Percentiles rank a stretch among this genome's conserved stretches.
These are phyloP conservation scores for Millerago galiae DNA, from an alignment of 805 yeast species.

Conservation along the genomic window DNA sequence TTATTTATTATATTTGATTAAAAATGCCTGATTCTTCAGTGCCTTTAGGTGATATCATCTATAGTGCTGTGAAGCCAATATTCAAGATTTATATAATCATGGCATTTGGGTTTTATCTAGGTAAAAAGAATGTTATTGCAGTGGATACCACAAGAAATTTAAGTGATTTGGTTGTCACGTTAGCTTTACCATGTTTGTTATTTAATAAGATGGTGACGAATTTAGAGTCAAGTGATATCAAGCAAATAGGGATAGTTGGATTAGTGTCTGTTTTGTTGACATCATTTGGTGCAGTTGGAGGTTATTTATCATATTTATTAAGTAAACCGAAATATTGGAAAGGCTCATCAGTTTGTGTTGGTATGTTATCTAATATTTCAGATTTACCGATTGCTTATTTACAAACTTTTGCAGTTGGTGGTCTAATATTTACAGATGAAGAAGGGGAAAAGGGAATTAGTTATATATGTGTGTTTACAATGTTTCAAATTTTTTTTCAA, in stretches of 20 bases:
- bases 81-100: slow-evolving; percentile 69
- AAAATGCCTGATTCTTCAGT: neutral
- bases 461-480: slow-evolving; percentile 70
- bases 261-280: slow-evolving; percentile 46
- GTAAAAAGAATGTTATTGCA: slow-evolving; percentile 50
- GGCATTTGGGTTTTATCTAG: slow-evolving; percentile 56
- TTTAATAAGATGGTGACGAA: slow-evolving; percentile 57
- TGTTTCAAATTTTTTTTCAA: slow-evolving; percentile 52
- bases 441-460: slow-evolving; percentile 78
- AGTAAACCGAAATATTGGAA: slow-evolving; percentile 54
- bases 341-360: slow-evolving; percentile 66
- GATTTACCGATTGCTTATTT: slow-evolving; percentile 75
- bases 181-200: slow-evolving; percentile 61
- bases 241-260: slow-evolving; percentile 60
- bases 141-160: slow-evolving; percentile 59
- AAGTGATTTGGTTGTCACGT: slow-evolving; percentile 54
- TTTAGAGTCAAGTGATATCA: slow-evolving; percentile 57
- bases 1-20: too few species aligned
- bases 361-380: slow-evolving; percentile 66
- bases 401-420: slow-evolving; percentile 49
- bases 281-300: slow-evolving; percentile 41
- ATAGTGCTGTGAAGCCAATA: slow-evolving; percentile 69
- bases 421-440: slow-evolving; percentile 39
- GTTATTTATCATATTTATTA: slow-evolving; percentile 20
- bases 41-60: slow-evolving; percentile 28